phyloP scores from a whole-genome alignment of 805 yeast species.

The Kodamaea laetipori region DNA sequence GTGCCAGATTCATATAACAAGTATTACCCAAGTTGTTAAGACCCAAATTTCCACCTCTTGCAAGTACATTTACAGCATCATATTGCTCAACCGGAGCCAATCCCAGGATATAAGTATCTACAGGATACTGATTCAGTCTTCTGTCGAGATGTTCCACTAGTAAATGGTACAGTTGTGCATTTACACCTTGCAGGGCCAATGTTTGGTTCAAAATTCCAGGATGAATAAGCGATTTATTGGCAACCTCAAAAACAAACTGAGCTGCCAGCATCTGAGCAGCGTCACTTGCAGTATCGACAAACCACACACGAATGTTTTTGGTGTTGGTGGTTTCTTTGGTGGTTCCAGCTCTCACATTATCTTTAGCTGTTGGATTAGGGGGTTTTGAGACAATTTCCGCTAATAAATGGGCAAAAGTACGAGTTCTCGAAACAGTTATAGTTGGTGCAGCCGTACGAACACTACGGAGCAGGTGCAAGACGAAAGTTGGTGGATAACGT shows the following conservation, averaged over 20 bases:
- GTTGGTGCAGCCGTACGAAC: constrained; percentile 13
- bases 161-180: constrained; percentile 26
- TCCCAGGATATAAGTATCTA: constrained; percentile 7
- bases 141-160: constrained; percentile 30
- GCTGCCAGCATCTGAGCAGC: constrained; percentile 27
- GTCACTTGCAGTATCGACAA: constrained; percentile 28
- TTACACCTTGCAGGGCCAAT: constrained; percentile 35
- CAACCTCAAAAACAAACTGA: constrained; percentile 32
- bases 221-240: constrained; percentile 31
- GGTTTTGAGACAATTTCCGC: constrained; percentile 24
- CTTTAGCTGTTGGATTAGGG: too few species aligned
- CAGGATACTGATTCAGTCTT: constrained; percentile 11
- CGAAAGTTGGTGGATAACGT: constrained; percentile 38
- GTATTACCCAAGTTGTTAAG: constrained; percentile 81
- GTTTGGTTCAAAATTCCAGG: constrained; percentile 24
- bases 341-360: too few species aligned
- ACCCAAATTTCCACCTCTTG: constrained; percentile 41
- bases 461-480: constrained; percentile 35
- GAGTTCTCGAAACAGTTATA: constrained; percentile 32
- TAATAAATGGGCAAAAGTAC: constrained; percentile 36
- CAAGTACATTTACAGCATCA: background rate
- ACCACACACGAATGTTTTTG: constrained; percentile 30
- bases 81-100: background rate
- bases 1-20: constrained; percentile 92
- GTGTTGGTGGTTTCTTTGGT: constrained; percentile 12